These are phyloP conservation scores for Diaporthe ilicicola DNA, from an alignment of 2,329 filamentous ascomycete genomes.

Conservation along the genomic window DNA sequence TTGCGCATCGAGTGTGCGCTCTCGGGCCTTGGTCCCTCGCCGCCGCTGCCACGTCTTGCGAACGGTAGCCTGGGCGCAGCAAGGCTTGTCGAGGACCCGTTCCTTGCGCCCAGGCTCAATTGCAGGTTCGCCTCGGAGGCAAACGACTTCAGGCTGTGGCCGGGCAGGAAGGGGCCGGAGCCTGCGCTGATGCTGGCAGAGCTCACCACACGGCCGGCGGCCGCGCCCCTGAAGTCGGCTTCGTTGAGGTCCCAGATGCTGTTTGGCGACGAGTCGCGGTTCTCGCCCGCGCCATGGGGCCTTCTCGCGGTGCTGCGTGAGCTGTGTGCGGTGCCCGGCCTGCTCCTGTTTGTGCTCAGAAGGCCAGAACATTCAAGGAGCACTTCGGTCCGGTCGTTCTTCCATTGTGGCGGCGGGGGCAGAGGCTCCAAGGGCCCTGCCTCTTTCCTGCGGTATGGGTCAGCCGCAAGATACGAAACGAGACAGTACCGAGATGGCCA, in stretches of 20 bases:
- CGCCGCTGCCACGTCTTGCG: not conserved
- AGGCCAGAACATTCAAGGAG: constrained; percentile 23
- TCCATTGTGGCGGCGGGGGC: constrained; percentile 26
- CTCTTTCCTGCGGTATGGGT: constrained; percentile 26
- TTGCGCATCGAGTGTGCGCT: constrained; percentile 47
- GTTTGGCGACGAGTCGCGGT: constrained; percentile 1
- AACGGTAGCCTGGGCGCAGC: constrained; percentile 33
- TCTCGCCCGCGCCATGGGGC: constrained; percentile 25
- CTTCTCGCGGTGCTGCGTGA: constrained; percentile 29
- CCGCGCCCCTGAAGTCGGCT: constrained; percentile 12
- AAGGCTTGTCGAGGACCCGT: constrained; percentile 47
- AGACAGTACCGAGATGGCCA: not conserved
- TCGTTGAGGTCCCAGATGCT: constrained; percentile 34
- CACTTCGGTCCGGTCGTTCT: constrained; percentile 33
- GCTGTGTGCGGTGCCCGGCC: constrained; percentile 22
- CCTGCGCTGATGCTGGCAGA: constrained; percentile 15
- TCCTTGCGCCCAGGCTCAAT: constrained; percentile 47
- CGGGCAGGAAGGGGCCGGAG: not conserved
- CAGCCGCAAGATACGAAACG: not conserved
- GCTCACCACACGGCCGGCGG: constrained; percentile 1
- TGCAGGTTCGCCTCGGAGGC: constrained; percentile 52
- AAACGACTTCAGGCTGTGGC: constrained; percentile 41
- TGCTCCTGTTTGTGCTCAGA: constrained; percentile 1
- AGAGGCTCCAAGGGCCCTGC: not conserved
- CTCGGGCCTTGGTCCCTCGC: constrained; percentile 41